Percentiles rank a stretch among this genome's conserved stretches.
phyloP scores from a whole-genome alignment of 441 rosid species.

The Euphorbia schlechtendalii region DNA sequence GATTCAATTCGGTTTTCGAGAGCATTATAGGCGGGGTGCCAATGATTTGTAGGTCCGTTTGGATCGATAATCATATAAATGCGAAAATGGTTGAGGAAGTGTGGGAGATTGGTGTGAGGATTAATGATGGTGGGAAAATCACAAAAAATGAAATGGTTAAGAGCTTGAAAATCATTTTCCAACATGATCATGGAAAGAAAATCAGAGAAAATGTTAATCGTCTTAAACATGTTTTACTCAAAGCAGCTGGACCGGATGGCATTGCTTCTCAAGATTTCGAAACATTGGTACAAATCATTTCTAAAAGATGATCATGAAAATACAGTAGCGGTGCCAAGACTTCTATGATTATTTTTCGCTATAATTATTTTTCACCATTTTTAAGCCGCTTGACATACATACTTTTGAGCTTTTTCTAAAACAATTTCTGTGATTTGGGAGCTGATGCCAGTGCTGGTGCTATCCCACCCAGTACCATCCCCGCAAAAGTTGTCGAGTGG shows the following conservation, averaged over 20 bases:
- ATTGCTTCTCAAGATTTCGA: slow-evolving; percentile 4
- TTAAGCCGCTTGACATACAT: too few species aligned
- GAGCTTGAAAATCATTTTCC: slow-evolving; percentile 5
- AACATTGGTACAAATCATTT: neutral
- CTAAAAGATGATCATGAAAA: too few species aligned
- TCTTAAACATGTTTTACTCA: neutral
- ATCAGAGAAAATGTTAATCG: neutral
- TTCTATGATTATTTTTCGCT: too few species aligned
- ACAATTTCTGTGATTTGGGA: too few species aligned
- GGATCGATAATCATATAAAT: slow-evolving; percentile 9
- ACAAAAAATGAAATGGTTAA: slow-evolving; percentile 2
- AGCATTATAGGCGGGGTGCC: slow-evolving; percentile 7
- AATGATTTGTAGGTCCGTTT: neutral
- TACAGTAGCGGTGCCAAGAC: too few species aligned
- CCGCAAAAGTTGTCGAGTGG: too few species aligned
- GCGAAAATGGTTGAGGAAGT: slow-evolving; percentile 1
- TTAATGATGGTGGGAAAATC: slow-evolving; percentile 11
- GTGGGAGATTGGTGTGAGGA: slow-evolving; percentile 12
- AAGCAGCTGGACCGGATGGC: slow-evolving; percentile 2
- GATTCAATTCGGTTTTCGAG: slow-evolving; percentile 4
- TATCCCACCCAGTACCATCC: too few species aligned
- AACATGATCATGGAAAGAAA: slow-evolving; percentile 5
- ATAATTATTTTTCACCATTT: too few species aligned
- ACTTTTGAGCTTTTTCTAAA: too few species aligned
- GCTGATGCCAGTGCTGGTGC: too few species aligned